phyloP scores from a whole-genome alignment of 1,139 yeast genomes.

The Candida albicans region DNA sequence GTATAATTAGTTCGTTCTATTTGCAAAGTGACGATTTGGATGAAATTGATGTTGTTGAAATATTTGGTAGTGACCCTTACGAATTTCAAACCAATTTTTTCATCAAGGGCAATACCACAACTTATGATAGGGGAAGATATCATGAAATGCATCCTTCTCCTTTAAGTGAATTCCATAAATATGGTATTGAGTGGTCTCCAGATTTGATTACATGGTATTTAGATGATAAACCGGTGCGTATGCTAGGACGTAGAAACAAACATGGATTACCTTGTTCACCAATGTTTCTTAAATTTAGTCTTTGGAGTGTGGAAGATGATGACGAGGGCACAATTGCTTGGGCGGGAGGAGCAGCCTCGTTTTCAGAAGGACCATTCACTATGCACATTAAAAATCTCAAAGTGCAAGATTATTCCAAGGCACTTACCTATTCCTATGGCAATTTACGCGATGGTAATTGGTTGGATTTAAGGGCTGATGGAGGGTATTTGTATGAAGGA shows the following conservation, averaged over 20 bases:
- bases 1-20: slow-evolving; percentile 46
- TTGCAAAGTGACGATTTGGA: slow-evolving; percentile 49
- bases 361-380: slow-evolving; percentile 32
- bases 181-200: slow-evolving; percentile 43
- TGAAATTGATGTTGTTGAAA: slow-evolving; percentile 47
- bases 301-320: slow-evolving; percentile 44
- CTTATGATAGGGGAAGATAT: slow-evolving; percentile 41
- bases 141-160: slow-evolving; percentile 28
- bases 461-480: slow-evolving; percentile 15
- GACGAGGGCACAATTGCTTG: slow-evolving; percentile 39
- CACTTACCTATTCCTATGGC: slow-evolving; percentile 32
- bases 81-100: slow-evolving; percentile 45
- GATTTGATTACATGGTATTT: slow-evolving; percentile 31
- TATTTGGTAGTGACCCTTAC: slow-evolving; percentile 39
- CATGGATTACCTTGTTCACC: slow-evolving; percentile 43
- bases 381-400: slow-evolving; percentile 32
- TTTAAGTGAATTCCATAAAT: slow-evolving; percentile 24
- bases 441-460: slow-evolving; percentile 17
- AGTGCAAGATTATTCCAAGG: slow-evolving; percentile 36
- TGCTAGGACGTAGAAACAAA: slow-evolving; percentile 17
- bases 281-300: slow-evolving; percentile 37
- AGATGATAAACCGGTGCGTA: slow-evolving; percentile 30
- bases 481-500: slow-evolving; percentile 12
- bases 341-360: slow-evolving; percentile 45
- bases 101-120: slow-evolving; percentile 44